phyloP scores from a whole-genome alignment of 192 early-diverging fungal genomes.

The Gaertneriomyces sp. region DNA sequence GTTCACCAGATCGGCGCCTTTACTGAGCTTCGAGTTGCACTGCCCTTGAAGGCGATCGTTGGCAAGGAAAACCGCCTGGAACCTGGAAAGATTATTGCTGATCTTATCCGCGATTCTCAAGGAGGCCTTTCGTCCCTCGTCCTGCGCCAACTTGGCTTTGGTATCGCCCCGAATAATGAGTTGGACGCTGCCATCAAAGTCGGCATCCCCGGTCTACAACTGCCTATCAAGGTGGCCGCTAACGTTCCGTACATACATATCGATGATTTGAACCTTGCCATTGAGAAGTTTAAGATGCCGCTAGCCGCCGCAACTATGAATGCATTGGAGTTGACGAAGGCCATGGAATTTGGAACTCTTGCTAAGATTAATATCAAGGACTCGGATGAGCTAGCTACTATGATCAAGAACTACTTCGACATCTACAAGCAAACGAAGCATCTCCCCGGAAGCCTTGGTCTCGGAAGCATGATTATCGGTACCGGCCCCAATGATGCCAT shows the following conservation, averaged over 20 bases:
- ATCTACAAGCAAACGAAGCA: slow-evolving; percentile 3
- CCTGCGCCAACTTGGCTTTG: slow-evolving; percentile 13
- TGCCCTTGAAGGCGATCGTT: slow-evolving; percentile 16
- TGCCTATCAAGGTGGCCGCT: slow-evolving; percentile 10
- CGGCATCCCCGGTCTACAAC: slow-evolving; percentile 10
- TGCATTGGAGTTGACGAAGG: slow-evolving; percentile 2
- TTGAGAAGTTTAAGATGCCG: background rate
- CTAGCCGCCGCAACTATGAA: slow-evolving; percentile 5
- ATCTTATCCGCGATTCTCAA: slow-evolving; percentile 3
- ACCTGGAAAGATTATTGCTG: slow-evolving; percentile 12
- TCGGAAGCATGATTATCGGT: slow-evolving; percentile 13
- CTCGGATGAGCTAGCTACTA: slow-evolving; percentile 11
- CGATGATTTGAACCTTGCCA: slow-evolving; percentile 8
- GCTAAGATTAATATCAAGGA: slow-evolving; percentile 19
- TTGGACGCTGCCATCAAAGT: background rate
- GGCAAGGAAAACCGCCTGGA: slow-evolving; percentile 7
- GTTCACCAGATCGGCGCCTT: slow-evolving; percentile 18
- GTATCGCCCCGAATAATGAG: background rate
- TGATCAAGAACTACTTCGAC: slow-evolving; percentile 11
- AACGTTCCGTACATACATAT: slow-evolving; percentile 13
- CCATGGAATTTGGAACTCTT: slow-evolving; percentile 3
- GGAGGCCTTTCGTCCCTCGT: slow-evolving; percentile 1
- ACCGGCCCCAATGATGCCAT: slow-evolving; percentile 6
- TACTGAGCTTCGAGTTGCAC: slow-evolving; percentile 10
- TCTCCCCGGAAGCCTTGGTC: slow-evolving; percentile 19